phyloP scores from a whole-genome alignment of 106 monocot genomes.

The Dendrobium huoshanense region DNA sequence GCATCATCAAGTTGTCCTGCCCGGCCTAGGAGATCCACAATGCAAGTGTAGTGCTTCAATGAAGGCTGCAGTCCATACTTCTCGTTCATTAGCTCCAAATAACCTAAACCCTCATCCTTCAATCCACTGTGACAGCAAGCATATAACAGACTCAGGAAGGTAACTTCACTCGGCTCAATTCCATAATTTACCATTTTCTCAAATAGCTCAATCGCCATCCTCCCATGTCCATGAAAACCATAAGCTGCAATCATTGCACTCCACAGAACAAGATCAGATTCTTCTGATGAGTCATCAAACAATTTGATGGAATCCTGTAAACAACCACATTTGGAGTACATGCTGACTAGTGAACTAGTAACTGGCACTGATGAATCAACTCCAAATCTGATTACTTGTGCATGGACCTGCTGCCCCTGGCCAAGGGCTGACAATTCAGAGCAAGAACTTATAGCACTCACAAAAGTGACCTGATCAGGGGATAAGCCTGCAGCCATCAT shows the following conservation, averaged over 20 bases:
- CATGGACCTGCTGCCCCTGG: constrained; percentile 65
- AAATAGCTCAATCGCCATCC: constrained; percentile 44
- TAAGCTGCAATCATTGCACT: constrained; percentile 65
- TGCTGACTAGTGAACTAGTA: constrained; percentile 59
- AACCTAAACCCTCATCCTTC: constrained; percentile 48
- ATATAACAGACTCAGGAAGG: constrained; percentile 65
- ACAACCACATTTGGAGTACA: constrained; percentile 82
- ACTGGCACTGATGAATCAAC: constrained; percentile 30
- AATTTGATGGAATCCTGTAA: constrained; percentile 26
- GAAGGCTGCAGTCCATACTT: constrained; percentile 34
- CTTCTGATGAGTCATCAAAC: constrained; percentile 24
- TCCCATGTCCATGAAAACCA: constrained; percentile 71
- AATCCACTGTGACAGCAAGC: constrained; percentile 72
- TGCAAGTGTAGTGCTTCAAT: constrained; percentile 74
- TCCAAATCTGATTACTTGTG: constrained; percentile 41
- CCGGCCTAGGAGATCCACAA: constrained; percentile 72
- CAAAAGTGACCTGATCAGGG: constrained; percentile 53
- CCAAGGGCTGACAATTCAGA: constrained; percentile 57
- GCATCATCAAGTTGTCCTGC: constrained; percentile 53
- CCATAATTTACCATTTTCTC: constrained; percentile 42
- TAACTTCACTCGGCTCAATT: constrained; percentile 58
- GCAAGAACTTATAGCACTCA: constrained; percentile 51
- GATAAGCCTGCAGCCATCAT: constrained; percentile 44
- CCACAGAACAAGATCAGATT: constrained; percentile 46
- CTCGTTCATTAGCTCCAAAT: constrained; percentile 43